Evolutionary conservation across 2,329 filamentous ascomycete genomes (phyloP).

Genomic region (Trichoderma afroharzianum): DNA sequence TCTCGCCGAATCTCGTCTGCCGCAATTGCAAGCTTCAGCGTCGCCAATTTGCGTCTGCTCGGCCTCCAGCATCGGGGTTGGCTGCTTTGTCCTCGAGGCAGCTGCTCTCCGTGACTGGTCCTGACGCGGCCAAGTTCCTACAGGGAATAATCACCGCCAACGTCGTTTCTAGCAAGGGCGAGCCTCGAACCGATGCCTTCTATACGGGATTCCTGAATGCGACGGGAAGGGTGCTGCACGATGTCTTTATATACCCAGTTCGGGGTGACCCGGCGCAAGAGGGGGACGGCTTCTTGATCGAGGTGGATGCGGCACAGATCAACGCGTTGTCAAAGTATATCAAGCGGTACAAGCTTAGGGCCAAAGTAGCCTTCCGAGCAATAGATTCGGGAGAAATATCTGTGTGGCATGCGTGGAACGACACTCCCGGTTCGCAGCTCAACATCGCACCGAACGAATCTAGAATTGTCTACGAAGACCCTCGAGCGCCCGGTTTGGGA

Average conservation of each 20-base stretch:
- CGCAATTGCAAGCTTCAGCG: conserved; percentile 32
- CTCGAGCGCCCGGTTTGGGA: conserved; percentile 54
- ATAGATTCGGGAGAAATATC: conserved; percentile 61
- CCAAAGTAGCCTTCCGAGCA: conserved; percentile 68
- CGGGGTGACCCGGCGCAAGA: conserved; percentile 28
- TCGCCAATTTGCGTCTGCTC: conserved; percentile 34
- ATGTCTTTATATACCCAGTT: conserved; percentile 82
- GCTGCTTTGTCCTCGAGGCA: conserved; percentile 66
- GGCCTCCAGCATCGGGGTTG: conserved; percentile 46
- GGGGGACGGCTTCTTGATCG: conserved; percentile 59
- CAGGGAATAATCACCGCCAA: conserved; percentile 78
- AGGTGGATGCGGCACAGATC: conserved; percentile 71
- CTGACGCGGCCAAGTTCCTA: conserved; percentile 77
- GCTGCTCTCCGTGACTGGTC: conserved; percentile 74
- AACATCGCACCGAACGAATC: conserved; percentile 1
- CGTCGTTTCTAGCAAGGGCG: conserved; percentile 36
- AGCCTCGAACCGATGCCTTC: conserved; percentile 49
- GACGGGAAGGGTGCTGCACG: conserved; percentile 77
- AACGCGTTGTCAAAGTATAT: conserved; percentile 65
- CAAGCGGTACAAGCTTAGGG: conserved; percentile 79
- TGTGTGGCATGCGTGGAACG: conserved; percentile 74
- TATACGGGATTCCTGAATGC: conserved; percentile 87
- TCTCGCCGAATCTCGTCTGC: conserved; percentile 26
- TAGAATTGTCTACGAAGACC: conserved; percentile 45
- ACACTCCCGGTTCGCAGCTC: conserved; percentile 29